A percentile compares a stretch with the other conserved stretches of the same genome.
These are phyloP conservation scores for Tremella fuciformis DNA, from an alignment of 768 basidiomycete genomes.

Conservation along the genomic window DNA sequence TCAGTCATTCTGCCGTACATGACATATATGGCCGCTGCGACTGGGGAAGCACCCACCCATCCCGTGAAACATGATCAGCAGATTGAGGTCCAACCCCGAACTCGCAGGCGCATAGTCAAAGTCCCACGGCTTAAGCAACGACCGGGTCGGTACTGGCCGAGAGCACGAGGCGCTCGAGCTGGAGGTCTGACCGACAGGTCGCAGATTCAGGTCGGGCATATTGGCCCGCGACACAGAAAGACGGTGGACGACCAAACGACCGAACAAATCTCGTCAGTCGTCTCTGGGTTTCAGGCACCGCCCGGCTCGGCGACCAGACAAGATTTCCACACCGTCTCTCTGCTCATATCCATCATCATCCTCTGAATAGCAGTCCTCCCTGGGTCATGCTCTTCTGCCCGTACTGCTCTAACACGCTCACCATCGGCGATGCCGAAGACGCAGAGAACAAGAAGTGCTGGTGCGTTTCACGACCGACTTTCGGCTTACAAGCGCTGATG, in stretches of 20 bases:
- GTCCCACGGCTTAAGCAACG: conserved; percentile 37
- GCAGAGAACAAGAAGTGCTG: conserved; percentile 36
- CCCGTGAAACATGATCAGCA: conserved; percentile 51
- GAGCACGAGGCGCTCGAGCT: conserved; percentile 2
- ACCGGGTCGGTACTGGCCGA: conserved; percentile 31
- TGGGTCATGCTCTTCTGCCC: conserved; percentile 83
- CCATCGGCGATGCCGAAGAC: conserved; percentile 45
- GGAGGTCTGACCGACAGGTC: conserved; percentile 18
- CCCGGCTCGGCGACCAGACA: not conserved
- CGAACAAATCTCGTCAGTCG: too few relatives aligned
- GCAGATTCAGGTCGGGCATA: conserved; percentile 34
- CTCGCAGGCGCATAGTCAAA: conserved; percentile 37
- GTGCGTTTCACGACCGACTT: conserved; percentile 25
- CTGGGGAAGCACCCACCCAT: conserved; percentile 32
- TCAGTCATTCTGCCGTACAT: too few relatives aligned
- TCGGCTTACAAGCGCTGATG: not conserved
- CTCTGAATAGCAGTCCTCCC: not conserved
- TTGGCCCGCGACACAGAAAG: not conserved
- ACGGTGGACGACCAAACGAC: too few relatives aligned
- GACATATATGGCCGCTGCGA: too few relatives aligned
- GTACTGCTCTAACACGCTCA: conserved; percentile 72
- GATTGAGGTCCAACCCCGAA: conserved; percentile 44
- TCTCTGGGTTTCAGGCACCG: not conserved
- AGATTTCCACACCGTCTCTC: too few relatives aligned
- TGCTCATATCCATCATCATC: too few relatives aligned